Conservation (phyloP, 1,284 basidiomycete species). For the Ganoderma sinense region DNA sequence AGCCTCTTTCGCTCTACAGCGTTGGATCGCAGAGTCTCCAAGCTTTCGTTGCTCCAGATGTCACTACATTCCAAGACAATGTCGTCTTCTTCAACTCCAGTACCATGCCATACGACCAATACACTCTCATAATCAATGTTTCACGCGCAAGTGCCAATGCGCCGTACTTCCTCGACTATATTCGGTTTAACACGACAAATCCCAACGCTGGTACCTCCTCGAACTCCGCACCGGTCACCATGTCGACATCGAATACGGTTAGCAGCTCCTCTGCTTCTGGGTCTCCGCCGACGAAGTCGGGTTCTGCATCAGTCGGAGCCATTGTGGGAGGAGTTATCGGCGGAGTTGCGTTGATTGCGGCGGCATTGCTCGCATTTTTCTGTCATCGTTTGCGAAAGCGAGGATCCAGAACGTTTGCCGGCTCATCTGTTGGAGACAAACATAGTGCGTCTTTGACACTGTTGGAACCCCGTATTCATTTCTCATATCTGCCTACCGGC, state of each 20-base stretch:
- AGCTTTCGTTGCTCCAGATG: conserved; percentile 14
- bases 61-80: conserved; percentile 11
- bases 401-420: neutral
- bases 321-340: conserved; percentile 21
- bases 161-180: conserved; percentile 24
- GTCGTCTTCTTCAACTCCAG: conserved; percentile 25
- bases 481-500: neutral
- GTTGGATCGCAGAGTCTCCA: conserved; percentile 15
- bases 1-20: conserved; percentile 22
- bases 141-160: conserved; percentile 9
- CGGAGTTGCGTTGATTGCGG: conserved; percentile 14
- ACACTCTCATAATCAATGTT: conserved; percentile 24
- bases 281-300: neutral
- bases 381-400: conserved; percentile 14
- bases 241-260: neutral
- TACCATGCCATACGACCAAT: conserved; percentile 19
- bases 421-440: neutral
- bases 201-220: conserved; percentile 1
- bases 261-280: neutral
- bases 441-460: neutral
- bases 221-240: neutral
- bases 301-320: neutral
- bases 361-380: conserved; percentile 11
- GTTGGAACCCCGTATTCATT: neutral
- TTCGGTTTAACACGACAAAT: conserved; percentile 20